These are phyloP conservation scores for Penicillium lagena DNA, from an alignment of 495 filamentous ascomycete species.

Conservation along the genomic window DNA sequence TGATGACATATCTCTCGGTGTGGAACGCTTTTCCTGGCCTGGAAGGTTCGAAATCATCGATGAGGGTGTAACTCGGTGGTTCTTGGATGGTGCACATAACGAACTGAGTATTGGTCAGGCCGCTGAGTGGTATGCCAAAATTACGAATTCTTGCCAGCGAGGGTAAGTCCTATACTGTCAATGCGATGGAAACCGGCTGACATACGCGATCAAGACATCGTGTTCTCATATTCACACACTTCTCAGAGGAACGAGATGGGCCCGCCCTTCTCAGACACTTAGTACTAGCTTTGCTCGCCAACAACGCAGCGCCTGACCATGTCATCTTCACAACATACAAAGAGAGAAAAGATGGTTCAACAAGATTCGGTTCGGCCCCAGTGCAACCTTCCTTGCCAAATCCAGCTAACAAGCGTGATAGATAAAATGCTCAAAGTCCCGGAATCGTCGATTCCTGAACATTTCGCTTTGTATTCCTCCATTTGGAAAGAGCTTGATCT, in stretches of 20 bases:
- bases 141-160: neutral
- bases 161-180: neutral
- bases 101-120: constrained; percentile 33
- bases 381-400: no score
- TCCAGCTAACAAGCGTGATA: neutral
- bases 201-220: neutral
- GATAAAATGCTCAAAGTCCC: neutral
- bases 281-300: neutral
- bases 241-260: neutral
- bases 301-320: neutral
- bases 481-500: neutral
- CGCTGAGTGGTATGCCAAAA: constrained; percentile 35
- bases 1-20: constrained; percentile 22
- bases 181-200: neutral
- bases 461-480: neutral
- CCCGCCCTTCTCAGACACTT: neutral
- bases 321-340: neutral
- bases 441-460: neutral
- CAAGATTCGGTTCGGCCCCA: neutral
- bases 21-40: constrained; percentile 32
- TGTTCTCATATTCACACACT: neutral
- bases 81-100: constrained; percentile 45
- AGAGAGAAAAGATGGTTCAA: neutral
- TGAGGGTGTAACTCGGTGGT: constrained; percentile 27
- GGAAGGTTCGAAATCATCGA: constrained; percentile 39